Evolutionary conservation across 257 asterid species (phyloP).

Genomic region (Nyctanthes arbortristis): DNA sequence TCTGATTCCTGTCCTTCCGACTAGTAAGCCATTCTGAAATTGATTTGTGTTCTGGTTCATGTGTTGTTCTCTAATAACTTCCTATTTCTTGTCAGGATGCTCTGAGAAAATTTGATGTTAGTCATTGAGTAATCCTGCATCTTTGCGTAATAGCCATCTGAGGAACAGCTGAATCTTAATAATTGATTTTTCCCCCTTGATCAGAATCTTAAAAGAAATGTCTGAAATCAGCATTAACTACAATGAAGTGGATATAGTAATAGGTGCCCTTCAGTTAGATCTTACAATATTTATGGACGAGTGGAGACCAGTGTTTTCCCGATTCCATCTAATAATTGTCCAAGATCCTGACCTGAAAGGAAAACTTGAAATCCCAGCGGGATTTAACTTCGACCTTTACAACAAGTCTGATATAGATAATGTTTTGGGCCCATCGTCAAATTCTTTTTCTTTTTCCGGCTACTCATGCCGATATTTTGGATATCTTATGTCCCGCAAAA

Average conservation of each 20-base stretch:
- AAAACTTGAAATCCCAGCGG: slow-evolving; percentile 66
- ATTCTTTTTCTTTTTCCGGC: slow-evolving; percentile 60
- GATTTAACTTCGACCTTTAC: slow-evolving; percentile 60
- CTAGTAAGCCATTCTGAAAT: slow-evolving; percentile 35
- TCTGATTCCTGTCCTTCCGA: slow-evolving; percentile 44
- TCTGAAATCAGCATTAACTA: slow-evolving; percentile 44
- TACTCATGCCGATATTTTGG: slow-evolving; percentile 91
- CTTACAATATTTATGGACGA: slow-evolving; percentile 80
- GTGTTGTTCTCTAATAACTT: slow-evolving; percentile 21
- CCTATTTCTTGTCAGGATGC: slow-evolving; percentile 57
- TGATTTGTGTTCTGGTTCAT: not conserved
- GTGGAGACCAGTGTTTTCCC: slow-evolving; percentile 78
- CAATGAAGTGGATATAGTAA: slow-evolving; percentile 67
- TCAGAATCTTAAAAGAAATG: slow-evolving; percentile 36
- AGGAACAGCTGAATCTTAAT: slow-evolving; percentile 9
- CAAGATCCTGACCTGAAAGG: slow-evolving; percentile 80
- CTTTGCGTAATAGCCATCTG: slow-evolving; percentile 21
- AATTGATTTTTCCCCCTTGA: not conserved
- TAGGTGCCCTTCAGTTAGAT: slow-evolving; percentile 69
- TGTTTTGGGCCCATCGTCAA: slow-evolving; percentile 51
- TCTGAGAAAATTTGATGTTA: slow-evolving; percentile 61
- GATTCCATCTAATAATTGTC: slow-evolving; percentile 77
- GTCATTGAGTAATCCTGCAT: slow-evolving; percentile 12
- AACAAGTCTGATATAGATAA: slow-evolving; percentile 65
- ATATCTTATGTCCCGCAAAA: slow-evolving; percentile 73